These are phyloP conservation scores for Erodium trifolium DNA, from an alignment of 441 rosid species.

Conservation along the genomic window DNA sequence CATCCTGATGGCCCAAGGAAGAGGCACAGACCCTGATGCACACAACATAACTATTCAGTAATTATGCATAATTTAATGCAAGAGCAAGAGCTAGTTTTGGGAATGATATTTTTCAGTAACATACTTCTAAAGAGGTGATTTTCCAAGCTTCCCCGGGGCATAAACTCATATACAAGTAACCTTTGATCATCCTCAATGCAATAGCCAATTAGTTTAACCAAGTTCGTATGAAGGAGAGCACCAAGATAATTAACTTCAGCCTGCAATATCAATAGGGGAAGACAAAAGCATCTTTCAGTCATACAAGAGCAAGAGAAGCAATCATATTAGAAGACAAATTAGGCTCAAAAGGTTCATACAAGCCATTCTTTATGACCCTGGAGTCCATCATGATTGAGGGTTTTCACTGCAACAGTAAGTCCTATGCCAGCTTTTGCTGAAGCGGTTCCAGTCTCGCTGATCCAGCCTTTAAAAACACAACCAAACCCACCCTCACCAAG, in stretches of 20 bases:
- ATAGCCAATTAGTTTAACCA: conserved; percentile 29
- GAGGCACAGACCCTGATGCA: conserved; percentile 36
- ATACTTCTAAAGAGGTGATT: conserved; percentile 32
- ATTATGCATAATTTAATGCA: neutral
- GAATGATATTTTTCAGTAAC: conserved; percentile 7
- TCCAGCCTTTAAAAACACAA: too few relatives aligned
- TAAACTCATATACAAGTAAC: conserved; percentile 7
- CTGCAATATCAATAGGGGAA: conserved; percentile 12
- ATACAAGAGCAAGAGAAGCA: neutral
- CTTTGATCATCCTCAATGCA: conserved; percentile 33
- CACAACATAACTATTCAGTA: conserved; percentile 1
- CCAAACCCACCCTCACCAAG: too few relatives aligned
- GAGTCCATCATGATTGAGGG: too few relatives aligned
- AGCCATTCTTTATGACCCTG: too few relatives aligned
- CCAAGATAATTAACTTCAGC: conserved; percentile 30
- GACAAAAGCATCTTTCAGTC: conserved; percentile 13
- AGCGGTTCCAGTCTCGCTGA: too few relatives aligned
- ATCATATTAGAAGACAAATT: neutral
- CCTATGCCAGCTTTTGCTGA: too few relatives aligned
- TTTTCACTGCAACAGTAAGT: too few relatives aligned
- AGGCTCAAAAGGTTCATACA: neutral
- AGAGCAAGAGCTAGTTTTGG: neutral
- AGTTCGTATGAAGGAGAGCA: conserved; percentile 24
- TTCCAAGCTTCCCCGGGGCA: conserved; percentile 34
- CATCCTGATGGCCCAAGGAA: conserved; percentile 40